Conservation (phyloP, 2,329 filamentous ascomycete species). For the Orbilia oligospora region DNA sequence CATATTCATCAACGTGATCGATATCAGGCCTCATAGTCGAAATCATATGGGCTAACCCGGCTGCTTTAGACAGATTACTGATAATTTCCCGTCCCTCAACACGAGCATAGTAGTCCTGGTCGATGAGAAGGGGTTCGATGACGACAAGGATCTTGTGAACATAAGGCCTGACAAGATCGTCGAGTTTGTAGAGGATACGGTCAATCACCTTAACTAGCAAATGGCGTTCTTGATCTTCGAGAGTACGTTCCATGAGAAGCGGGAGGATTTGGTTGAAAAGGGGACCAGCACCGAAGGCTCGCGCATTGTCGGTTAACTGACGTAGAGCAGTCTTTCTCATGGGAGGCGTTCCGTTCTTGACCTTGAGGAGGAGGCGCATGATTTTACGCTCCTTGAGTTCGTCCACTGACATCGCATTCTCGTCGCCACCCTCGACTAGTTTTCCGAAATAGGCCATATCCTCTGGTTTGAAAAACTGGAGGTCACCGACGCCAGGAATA, state of each 20-base stretch:
- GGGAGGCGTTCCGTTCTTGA: constrained; percentile 98
- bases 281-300: constrained; percentile 92
- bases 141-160: constrained; percentile 99
- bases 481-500: constrained; percentile 93
- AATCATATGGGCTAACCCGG: constrained; percentile 98
- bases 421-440: constrained; percentile 92
- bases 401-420: constrained; percentile 91
- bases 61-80: constrained; percentile 95
- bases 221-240: constrained; percentile 98
- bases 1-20: constrained; percentile 97
- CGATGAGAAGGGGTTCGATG: constrained; percentile 98
- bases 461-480: constrained; percentile 98
- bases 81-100: constrained; percentile 99
- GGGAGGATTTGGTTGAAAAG: constrained; percentile 98
- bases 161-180: constrained; percentile 94
- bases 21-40: constrained; percentile 99
- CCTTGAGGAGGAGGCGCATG: constrained; percentile 94
- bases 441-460: constrained; percentile 99
- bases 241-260: constrained; percentile 95
- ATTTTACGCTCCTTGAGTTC: constrained; percentile 98
- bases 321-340: constrained; percentile 98
- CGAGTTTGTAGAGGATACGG: constrained; percentile 96
- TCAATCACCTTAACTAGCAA: constrained; percentile 99
- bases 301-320: constrained; percentile 96
- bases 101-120: constrained; percentile 98